Percentiles rank a stretch among this genome's conserved stretches.
Conservation (phyloP, 2,329 filamentous ascomycete species). For the Colletotrichum lentis region DNA sequence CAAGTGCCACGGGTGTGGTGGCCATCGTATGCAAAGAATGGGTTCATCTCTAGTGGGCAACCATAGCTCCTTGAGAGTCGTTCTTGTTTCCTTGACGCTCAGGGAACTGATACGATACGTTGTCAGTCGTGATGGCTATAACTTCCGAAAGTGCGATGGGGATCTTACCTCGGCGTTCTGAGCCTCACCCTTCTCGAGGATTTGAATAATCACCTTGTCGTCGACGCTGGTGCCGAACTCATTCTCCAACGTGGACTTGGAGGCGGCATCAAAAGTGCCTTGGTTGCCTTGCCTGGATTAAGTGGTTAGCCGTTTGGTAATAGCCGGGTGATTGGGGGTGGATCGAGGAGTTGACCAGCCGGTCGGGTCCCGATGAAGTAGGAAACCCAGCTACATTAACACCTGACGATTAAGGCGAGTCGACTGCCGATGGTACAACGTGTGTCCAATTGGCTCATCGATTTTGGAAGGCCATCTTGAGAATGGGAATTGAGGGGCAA, state of each 20-base stretch:
- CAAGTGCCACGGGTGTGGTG: background rate
- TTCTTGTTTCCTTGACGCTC: conserved; percentile 63
- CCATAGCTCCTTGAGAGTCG: conserved; percentile 58
- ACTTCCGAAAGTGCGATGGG: background rate
- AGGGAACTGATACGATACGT: conserved; percentile 53
- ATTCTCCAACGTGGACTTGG: conserved; percentile 76
- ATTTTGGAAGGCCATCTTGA: no score
- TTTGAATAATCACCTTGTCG: conserved; percentile 82
- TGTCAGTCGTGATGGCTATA: background rate
- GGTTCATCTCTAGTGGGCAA: conserved; percentile 50
- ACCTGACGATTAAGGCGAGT: no score
- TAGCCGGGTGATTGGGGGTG: background rate
- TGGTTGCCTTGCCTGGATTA: conserved; percentile 79
- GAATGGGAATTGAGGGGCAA: background rate
- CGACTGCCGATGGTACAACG: background rate
- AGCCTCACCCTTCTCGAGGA: conserved; percentile 77
- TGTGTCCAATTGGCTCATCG: background rate
- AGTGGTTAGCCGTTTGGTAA: conserved; percentile 1
- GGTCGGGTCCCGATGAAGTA: background rate
- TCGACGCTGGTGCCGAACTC: conserved; percentile 86
- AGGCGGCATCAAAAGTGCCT: conserved; percentile 78
- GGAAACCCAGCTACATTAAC: background rate
- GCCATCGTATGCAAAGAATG: background rate
- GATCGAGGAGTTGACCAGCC: background rate
- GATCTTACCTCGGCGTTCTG: conserved; percentile 66